Base-by-base conservation (phyloP, 2,329 filamentous ascomycete species). In the Metarhizium brunneum region DNA sequence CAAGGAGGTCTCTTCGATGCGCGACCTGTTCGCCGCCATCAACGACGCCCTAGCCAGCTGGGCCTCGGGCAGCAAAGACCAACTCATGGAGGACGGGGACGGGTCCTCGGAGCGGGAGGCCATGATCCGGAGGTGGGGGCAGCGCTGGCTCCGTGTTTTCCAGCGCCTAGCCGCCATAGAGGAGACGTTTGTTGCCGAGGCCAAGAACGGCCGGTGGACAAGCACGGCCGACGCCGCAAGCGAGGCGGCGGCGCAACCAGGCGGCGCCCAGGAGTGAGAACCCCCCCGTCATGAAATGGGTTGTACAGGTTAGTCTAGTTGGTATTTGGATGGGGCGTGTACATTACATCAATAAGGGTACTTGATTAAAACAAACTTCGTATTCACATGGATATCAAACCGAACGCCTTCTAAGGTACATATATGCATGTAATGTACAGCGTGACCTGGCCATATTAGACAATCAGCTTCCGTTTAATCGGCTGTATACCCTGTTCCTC, bases 91-190 rank as follows among this genome's bases (percentile, higher is more conserved):
- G 72, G 72, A 75, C 13, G 83, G 77, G 38, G 83, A 86, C 57
- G 83, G 78, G 14, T 77, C 72, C 63, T 74, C 73, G 35, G 79
- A 79, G 40, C 77, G 82, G 36, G 82, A 86, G 61, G 79, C 80
- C 57, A 75, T 92, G 60, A 80, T 95, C 56, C 80, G 81, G 59
- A 79, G 82, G 52, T 97, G 94, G 94, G 92, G 87, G 0, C 81
- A 83, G 66, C 82, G 91, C 50, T 99, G 94, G 94, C 75, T 90
- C 59, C 81, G 90, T 36, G 90, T 94, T 1, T 96, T 96, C 70
- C 77, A 85, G 64, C 80, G 94, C 47, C 87, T 90, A 71, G 82
- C 83, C 14, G 89, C 88, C 2, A 89, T 97, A 14, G 92, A 97
- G 73, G 91, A 96, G 71, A 81, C 87, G 0, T 83, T 81, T 65